Evolutionary conservation across 129 eudicot genomes (phyloP), one percentile per base, ranked within the genome.

Genomic region (sunflower (Helianthus annuus)): DNA sequence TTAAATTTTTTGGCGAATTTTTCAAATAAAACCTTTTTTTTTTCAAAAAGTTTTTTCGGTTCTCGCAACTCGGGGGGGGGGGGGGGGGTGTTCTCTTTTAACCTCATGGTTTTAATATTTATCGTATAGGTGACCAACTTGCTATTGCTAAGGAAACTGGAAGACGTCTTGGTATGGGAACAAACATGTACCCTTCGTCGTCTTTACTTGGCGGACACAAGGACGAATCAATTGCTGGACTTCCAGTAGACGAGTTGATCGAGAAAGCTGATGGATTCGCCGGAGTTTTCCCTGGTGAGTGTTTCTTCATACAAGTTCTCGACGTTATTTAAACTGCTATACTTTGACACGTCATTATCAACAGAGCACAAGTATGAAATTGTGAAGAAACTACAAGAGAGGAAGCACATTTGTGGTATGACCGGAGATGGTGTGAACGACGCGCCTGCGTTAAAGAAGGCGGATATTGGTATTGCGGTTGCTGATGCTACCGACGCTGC

Each of bases 231-330:
- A 60, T 60, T 32, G 66, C 66, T 29, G 42, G 19, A 32, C 66
- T 60, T 32, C 66, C 66, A 5, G 36, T 60, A 8, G 66, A 15
- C 19, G 74, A 69, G 64, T 57, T 69, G 51, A 53, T 69, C 45
- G 64, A 69, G 52, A 69, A 53, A 57, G 74, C 74, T 53, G 64
- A 69, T 84, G 95, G 97, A 51, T 91, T 91, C 39, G 97, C 97
- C 39, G 97, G 96, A 63, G 97, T 91, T 73, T 91, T 91, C 79
- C 97, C 97, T 36, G 97, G 97, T 90, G 82, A 76, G 58, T 69
- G 45, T 60, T 60, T 13, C 17, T 60, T 32, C 11, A 32, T 34
- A 29, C 66, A 13, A 13, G 13, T 32, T 32, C 0, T 6, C 6
- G 5, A 32, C 44, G 6, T 12, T 4, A 4, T 60, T 60, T 24